Evolutionary conservation across 1,284 basidiomycete genomes (phyloP).

Genomic region (Apiotrichum sp.): DNA sequence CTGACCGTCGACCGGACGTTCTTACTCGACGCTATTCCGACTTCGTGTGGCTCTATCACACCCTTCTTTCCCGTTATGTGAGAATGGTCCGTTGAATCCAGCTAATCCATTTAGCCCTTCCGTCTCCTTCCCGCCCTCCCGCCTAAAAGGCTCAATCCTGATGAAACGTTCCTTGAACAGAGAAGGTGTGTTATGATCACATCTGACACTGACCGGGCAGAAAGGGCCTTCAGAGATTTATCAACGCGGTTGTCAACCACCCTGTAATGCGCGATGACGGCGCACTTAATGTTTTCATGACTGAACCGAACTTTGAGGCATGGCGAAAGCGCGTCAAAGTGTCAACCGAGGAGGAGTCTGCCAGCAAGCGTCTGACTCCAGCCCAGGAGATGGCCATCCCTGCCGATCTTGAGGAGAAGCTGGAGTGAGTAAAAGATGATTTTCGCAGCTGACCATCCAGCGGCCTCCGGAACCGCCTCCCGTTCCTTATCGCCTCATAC

Average conservation of each 20-base stretch:
- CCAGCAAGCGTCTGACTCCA: constrained; percentile 68
- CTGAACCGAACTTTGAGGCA: constrained; percentile 70
- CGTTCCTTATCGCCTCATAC: constrained; percentile 66
- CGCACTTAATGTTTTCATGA: constrained; percentile 70
- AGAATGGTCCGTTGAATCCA: constrained; percentile 7
- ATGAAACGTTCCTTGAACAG: constrained; percentile 81
- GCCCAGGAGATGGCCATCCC: constrained; percentile 88
- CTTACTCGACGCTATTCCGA: constrained; percentile 65
- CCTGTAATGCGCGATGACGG: constrained; percentile 82
- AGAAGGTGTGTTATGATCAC: constrained; percentile 54
- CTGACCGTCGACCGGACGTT: constrained; percentile 59
- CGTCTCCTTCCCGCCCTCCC: constrained; percentile 77
- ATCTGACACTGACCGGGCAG: constrained; percentile 44
- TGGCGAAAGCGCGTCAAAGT: constrained; percentile 64
- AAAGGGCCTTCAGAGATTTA: constrained; percentile 71
- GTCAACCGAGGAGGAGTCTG: constrained; percentile 78
- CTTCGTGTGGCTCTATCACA: constrained; percentile 81
- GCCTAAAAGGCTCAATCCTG: constrained; percentile 82
- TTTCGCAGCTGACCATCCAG: constrained; percentile 44
- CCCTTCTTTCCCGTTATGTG: constrained; percentile 54
- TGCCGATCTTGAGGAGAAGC: constrained; percentile 80
- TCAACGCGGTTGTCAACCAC: constrained; percentile 79
- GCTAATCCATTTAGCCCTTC: constrained; percentile 63
- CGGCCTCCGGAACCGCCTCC: constrained; percentile 63
- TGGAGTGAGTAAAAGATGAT: constrained; percentile 54